These are phyloP conservation scores for Syzygium grande DNA, from an alignment of 345 rosid genomes.

Conservation along the genomic window DNA sequence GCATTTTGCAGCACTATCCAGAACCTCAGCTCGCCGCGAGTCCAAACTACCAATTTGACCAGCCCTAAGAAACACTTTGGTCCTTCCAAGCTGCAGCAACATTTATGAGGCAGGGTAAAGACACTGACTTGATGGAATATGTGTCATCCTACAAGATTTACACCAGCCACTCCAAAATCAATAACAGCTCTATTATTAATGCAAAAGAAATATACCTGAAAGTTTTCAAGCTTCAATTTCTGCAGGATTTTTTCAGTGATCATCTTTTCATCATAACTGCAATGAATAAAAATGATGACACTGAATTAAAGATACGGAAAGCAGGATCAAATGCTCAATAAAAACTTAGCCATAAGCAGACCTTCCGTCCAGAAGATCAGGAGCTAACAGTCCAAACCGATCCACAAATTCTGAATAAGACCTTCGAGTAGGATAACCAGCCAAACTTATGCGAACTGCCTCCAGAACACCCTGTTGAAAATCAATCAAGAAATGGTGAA, in stretches of 20 bases:
- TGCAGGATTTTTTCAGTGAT: conserved; percentile 68
- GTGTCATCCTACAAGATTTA: not conserved
- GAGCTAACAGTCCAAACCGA: conserved; percentile 79
- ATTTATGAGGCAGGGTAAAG: not conserved
- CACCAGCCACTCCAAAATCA: not conserved
- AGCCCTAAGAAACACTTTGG: conserved; percentile 93
- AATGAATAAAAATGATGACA: not conserved
- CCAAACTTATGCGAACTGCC: conserved; percentile 97
- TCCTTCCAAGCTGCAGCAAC: conserved; percentile 70
- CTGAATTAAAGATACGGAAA: not conserved
- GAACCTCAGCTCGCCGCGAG: conserved; percentile 73
- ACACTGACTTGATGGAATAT: not conserved
- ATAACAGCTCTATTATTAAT: not conserved
- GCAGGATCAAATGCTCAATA: not conserved
- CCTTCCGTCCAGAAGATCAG: conserved; percentile 79
- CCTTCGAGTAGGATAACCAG: conserved; percentile 95
- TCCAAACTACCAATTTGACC: conserved; percentile 95
- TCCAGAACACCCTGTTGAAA: conserved; percentile 81
- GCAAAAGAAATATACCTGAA: conserved; percentile 53
- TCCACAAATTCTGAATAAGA: conserved; percentile 83
- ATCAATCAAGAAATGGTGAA: not conserved
- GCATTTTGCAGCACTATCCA: conserved; percentile 69
- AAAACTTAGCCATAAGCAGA: conserved; percentile 4
- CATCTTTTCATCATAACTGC: conserved; percentile 69
- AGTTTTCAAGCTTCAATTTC: conserved; percentile 69